A percentile compares a stretch with the other conserved stretches of the same genome.
These are phyloP conservation scores for Boletellus ananas DNA, from an alignment of 768 basidiomycete genomes.

Conservation along the genomic window DNA sequence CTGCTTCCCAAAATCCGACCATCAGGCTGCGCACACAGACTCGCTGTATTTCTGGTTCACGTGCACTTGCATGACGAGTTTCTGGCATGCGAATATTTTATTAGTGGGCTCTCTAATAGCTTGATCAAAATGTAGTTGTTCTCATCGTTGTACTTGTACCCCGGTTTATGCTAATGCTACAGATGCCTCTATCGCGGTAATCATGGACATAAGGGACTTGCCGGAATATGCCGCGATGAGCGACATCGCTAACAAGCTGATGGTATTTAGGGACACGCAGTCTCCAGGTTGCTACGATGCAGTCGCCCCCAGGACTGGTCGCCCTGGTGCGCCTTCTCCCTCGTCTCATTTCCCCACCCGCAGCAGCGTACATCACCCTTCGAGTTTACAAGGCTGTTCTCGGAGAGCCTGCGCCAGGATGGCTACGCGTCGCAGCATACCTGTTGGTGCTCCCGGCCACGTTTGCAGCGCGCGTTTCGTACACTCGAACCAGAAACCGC, in stretches of 20 bases:
- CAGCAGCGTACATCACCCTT: conserved; percentile 12
- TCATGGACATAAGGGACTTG: no score
- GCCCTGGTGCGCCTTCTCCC: conserved; percentile 32
- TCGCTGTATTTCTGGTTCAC: no score
- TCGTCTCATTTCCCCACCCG: conserved; percentile 18
- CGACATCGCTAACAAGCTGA: no score
- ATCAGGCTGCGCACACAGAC: no score
- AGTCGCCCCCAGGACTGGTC: conserved; percentile 31
- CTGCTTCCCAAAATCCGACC: background rate
- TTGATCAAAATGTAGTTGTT: no score
- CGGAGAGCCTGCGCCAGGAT: conserved; percentile 2
- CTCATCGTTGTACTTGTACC: no score
- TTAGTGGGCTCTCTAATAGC: no score
- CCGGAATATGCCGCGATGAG: no score
- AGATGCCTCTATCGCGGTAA: no score
- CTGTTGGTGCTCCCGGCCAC: conserved; percentile 25
- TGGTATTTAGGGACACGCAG: background rate
- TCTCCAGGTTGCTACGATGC: conserved; percentile 3
- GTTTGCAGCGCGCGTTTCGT: conserved; percentile 28
- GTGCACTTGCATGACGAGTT: no score
- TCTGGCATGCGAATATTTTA: no score
- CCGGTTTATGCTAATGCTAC: no score
- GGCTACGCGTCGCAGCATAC: conserved; percentile 15
- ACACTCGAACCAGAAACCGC: conserved; percentile 42
- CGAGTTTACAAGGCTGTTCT: conserved; percentile 9